Base-by-base conservation (phyloP, 139 green algal species). In the Tetraselmis striata region DNA sequence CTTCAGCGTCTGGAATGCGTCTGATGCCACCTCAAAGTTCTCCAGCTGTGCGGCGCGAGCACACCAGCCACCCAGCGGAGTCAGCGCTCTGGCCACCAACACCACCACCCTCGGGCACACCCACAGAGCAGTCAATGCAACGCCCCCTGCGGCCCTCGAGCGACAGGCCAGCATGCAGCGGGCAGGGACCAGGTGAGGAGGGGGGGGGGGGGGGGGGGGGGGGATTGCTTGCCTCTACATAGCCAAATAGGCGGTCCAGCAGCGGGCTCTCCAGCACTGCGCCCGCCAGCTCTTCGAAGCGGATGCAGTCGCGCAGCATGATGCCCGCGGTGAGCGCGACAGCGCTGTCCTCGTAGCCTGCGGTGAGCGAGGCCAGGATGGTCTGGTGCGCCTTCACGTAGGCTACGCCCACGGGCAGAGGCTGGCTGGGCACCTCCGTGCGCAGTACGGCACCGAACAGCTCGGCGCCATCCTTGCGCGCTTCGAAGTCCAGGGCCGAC, bases 11-110 rank as follows among this genome's bases (percentile, higher is more conserved):
- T 83, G 79, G 81, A 98, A 98, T 1, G 95, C 95, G 83, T 98
- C 95, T 18, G 90, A 95, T 0, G 95, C 93, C 1, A 98, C 90
- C 79, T 98, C 95, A 87, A 98, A 98, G 82, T 95, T 96, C 1
- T 85, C 77, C 25, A 94, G 87, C 83, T n/a, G n/a, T n/a, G n/a
- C n/a, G n/a, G n/a, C n/a, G n/a, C n/a, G n/a, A n/a, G n/a, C n/a
- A n/a, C n/a, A n/a, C n/a, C n/a, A n/a, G n/a, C n/a, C n/a, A n/a
- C n/a, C n/a, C n/a, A n/a, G n/a, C n/a, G n/a, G n/a, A n/a, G n/a
- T n/a, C n/a, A n/a, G n/a, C n/a, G n/a, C n/a, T n/a, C n/a, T n/a
- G n/a, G n/a, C n/a, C n/a, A n/a, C n/a, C n/a, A n/a, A n/a, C n/a
- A n/a, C n/a, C n/a, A n/a, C n/a, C n/a, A n/a, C n/a, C n/a, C n/a